Percentiles rank a stretch among this genome's conserved stretches.
phyloP scores from a whole-genome alignment of 441 rosid species.

The Gossypium gossypioides region DNA sequence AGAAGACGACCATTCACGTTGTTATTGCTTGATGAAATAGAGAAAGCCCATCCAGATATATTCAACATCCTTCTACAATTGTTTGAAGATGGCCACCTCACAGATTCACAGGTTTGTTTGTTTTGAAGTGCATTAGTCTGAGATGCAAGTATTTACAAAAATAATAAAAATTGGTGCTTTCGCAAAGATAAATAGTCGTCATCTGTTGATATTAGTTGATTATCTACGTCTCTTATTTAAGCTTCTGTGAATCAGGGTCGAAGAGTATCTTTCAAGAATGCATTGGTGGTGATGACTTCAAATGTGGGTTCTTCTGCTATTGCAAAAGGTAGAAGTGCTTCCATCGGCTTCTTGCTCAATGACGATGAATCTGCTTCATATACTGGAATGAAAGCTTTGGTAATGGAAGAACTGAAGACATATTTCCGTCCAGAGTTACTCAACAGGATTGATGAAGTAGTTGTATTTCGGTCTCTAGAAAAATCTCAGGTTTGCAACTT shows the following conservation, averaged over 20 bases:
- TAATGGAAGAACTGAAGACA: slow-evolving; percentile 55
- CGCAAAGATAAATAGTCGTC: neutral
- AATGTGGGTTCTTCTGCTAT: slow-evolving; percentile 60
- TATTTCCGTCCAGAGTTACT: slow-evolving; percentile 69
- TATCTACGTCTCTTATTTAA: slow-evolving; percentile 10
- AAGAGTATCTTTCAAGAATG: slow-evolving; percentile 66
- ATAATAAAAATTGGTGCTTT: neutral
- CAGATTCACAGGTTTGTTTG: slow-evolving; percentile 66
- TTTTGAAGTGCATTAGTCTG: neutral
- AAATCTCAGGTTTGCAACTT: slow-evolving; percentile 63
- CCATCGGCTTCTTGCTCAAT: slow-evolving; percentile 52
- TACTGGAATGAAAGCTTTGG: slow-evolving; percentile 50
- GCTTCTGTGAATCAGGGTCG: slow-evolving; percentile 43
- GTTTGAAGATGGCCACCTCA: slow-evolving; percentile 71
- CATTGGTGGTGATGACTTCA: slow-evolving; percentile 66
- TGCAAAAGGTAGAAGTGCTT: slow-evolving; percentile 50
- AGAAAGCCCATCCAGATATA: slow-evolving; percentile 74
- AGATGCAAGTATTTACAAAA: neutral
- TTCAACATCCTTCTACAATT: slow-evolving; percentile 70
- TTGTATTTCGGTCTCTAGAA: slow-evolving; percentile 57
- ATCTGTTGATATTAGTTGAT: neutral
- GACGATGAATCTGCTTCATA: slow-evolving; percentile 46
- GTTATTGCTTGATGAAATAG: slow-evolving; percentile 66
- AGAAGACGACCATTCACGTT: slow-evolving; percentile 65
- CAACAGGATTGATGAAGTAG: slow-evolving; percentile 68